A percentile compares a stretch with the other conserved stretches of the same genome.
Evolutionary conservation across 2,329 filamentous ascomycete genomes (phyloP).

Genomic region (Fusarium neocosmosporiellum): DNA sequence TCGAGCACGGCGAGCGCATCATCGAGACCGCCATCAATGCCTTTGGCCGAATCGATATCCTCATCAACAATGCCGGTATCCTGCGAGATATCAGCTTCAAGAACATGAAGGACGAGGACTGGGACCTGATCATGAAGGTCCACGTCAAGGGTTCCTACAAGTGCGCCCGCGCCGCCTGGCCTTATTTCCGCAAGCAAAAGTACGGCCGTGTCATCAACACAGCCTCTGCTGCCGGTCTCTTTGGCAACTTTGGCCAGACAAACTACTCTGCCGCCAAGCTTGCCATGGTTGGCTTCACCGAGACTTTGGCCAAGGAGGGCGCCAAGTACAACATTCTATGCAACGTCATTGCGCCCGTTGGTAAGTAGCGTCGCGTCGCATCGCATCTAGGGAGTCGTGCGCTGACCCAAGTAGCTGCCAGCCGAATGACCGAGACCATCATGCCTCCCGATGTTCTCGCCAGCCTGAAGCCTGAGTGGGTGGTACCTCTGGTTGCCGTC

Average conservation of each 20-base stretch:
- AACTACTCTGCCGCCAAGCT: slow-evolving; percentile 99
- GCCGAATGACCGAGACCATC: slow-evolving; percentile 93
- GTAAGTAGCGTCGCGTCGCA: slow-evolving; percentile 44
- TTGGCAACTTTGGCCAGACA: slow-evolving; percentile 93
- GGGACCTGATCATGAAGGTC: slow-evolving; percentile 94
- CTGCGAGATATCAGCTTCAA: slow-evolving; percentile 96
- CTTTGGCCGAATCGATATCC: slow-evolving; percentile 89
- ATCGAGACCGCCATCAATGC: slow-evolving; percentile 87
- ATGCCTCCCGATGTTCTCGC: slow-evolving; percentile 94
- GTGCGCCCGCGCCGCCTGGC: slow-evolving; percentile 94
- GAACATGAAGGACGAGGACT: slow-evolving; percentile 97
- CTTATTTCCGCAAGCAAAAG: slow-evolving; percentile 98
- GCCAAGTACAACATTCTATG: slow-evolving; percentile 96
- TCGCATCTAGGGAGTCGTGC: neutral
- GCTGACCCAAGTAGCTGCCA: slow-evolving; percentile 71
- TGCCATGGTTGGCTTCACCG: slow-evolving; percentile 94
- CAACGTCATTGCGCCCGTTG: slow-evolving; percentile 94
- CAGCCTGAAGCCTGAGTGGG: slow-evolving; percentile 90
- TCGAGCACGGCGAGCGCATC: slow-evolving; percentile 93
- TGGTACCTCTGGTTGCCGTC: slow-evolving; percentile 91
- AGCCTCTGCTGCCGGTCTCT: slow-evolving; percentile 93
- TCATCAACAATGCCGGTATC: slow-evolving; percentile 98
- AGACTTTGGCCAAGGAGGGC: slow-evolving; percentile 97
- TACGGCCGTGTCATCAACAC: slow-evolving; percentile 98
- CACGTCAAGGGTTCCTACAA: slow-evolving; percentile 96